Conservation (phyloP, 345 rosid species). For the Salix koriyanagi region DNA sequence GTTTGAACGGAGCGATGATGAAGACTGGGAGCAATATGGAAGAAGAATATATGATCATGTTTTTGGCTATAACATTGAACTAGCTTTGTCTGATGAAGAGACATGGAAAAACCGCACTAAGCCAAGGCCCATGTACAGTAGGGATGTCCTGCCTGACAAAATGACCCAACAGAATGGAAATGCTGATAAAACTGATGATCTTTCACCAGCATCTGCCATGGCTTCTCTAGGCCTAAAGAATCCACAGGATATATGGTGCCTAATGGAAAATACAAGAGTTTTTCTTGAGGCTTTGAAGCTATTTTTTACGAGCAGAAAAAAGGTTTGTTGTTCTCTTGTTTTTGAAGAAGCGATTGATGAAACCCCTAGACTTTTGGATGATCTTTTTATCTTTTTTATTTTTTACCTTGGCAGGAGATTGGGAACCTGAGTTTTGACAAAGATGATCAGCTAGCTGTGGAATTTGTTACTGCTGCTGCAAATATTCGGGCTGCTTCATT, state of each 20-base stretch:
- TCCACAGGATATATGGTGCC: slow-evolving; percentile 96
- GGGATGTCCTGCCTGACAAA: slow-evolving; percentile 53
- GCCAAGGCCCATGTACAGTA: slow-evolving; percentile 80
- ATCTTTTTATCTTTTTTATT: slow-evolving; percentile 7
- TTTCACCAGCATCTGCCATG: slow-evolving; percentile 63
- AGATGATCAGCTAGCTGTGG: slow-evolving; percentile 98
- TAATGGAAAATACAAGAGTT: slow-evolving; percentile 70
- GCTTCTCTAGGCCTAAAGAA: slow-evolving; percentile 79
- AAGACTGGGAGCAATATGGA: slow-evolving; percentile 77
- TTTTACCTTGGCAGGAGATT: slow-evolving; percentile 51
- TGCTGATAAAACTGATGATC: slow-evolving; percentile 40
- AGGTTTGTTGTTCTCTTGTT: slow-evolving; percentile 43
- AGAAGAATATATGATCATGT: slow-evolving; percentile 95
- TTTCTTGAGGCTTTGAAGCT: slow-evolving; percentile 76
- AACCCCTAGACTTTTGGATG: background rate
- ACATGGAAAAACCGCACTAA: slow-evolving; percentile 82
- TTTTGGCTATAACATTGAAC: slow-evolving; percentile 90
- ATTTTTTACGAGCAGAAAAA: slow-evolving; percentile 64
- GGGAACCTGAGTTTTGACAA: slow-evolving; percentile 92
- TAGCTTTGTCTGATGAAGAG: slow-evolving; percentile 88
- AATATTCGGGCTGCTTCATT: slow-evolving; percentile 93
- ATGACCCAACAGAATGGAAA: slow-evolving; percentile 59
- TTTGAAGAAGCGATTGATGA: slow-evolving; percentile 7
- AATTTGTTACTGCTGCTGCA: slow-evolving; percentile 97
- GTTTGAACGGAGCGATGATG: slow-evolving; percentile 61